Base-by-base conservation (phyloP, 805 yeast species). In the Starmerella riodocensis region DNA sequence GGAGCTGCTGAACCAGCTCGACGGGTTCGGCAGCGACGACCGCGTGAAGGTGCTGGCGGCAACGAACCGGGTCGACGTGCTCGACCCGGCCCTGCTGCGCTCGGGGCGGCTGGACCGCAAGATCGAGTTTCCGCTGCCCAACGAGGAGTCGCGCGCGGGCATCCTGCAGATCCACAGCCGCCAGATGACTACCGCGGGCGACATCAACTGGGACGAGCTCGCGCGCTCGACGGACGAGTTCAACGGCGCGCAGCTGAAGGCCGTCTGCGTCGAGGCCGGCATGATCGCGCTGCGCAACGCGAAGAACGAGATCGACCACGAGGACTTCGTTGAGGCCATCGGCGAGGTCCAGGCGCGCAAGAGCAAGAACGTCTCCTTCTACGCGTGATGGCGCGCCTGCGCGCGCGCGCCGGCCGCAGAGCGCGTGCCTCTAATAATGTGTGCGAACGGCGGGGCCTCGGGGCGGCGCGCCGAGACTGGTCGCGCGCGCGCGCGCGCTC, bases 231-330 rank as follows among this genome's bases (percentile, higher is more conserved):
- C 98, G 0, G 98, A 91, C 61, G 99, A 91, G 63, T 91, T 91
- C 62, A 91, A 91, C 57, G 99, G 99, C 58, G 99, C 99, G 1
- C 98, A 91, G 64, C 69, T 91, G 59, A 91, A 91, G 66, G 98
- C 98, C 2, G 99, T 91, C 31, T 86, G 96, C 6, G 98, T 91
- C 18, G 99, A 91, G 62, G 98, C 99, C 6, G 99, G 99, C 57
- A 91, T 91, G 99, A 91, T 91, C 63, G 99, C 98, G 2, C 69
- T 91, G 57, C 76, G 98, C 65, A 84, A 83, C 53, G 96, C 94
- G 14, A 94, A 91, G 63, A 73, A 79, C 31, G 71, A 77, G 50
- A 86, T 91, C 40, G 81, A 83, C 53, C 99, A 91, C 60, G 98
- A 91, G 63, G 98, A 91, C 63, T 91, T 88, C 57, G 94, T 91